A percentile compares a stretch with the other conserved stretches of the same genome.
phyloP scores from a whole-genome alignment of 2,329 filamentous ascomycete species.

The Apiospora arundinis region DNA sequence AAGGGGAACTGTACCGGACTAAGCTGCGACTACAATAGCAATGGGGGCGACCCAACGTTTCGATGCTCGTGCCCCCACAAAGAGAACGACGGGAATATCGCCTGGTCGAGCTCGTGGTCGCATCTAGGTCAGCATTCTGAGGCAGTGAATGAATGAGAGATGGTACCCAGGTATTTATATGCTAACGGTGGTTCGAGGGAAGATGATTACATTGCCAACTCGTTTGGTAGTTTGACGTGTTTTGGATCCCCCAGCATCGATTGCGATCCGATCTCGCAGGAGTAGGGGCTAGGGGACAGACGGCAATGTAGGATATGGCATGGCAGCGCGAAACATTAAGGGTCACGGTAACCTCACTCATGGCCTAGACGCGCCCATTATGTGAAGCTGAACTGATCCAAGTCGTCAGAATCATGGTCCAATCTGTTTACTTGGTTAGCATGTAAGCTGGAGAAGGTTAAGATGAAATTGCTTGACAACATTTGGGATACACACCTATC shows the following conservation, averaged over 20 bases:
- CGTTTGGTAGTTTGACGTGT: background rate
- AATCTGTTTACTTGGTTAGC: no score
- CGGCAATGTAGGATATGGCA: background rate
- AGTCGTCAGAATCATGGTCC: background rate
- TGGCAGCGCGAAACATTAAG: background rate
- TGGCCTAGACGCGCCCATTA: background rate
- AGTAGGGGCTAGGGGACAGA: background rate
- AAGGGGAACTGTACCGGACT: background rate
- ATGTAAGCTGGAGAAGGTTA: background rate
- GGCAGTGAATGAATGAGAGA: background rate
- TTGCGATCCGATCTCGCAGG: background rate
- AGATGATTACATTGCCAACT: background rate
- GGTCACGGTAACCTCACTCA: no score
- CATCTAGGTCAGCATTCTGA: background rate
- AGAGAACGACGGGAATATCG: background rate
- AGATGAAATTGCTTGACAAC: background rate
- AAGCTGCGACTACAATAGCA: background rate
- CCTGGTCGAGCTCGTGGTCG: background rate
- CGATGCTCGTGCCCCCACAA: background rate
- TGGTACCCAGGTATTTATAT: background rate
- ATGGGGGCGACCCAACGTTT: background rate
- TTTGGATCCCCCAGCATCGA: background rate
- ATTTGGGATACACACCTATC: no score
- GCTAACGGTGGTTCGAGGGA: background rate
- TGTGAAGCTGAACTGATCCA: background rate